phyloP scores from a whole-genome alignment of 495 filamentous ascomycete genomes.

The Parmelia sp. region DNA sequence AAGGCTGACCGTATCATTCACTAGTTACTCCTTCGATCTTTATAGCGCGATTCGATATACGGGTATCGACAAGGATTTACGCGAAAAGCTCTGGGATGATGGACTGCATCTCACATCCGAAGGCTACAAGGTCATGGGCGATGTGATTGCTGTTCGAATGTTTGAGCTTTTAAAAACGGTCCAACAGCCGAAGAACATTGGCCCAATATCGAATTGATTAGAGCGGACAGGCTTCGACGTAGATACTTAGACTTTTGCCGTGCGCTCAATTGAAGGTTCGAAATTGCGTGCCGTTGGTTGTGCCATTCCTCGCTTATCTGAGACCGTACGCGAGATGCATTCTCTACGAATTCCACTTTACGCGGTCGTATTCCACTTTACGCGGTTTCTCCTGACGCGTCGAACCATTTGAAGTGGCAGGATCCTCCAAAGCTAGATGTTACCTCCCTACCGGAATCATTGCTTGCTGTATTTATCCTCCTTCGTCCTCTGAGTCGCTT shows the following conservation, averaged over 20 bases:
- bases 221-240: not conserved
- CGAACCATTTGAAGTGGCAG: not conserved
- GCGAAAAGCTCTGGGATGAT: conserved; percentile 53
- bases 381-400: not conserved
- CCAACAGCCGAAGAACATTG: conserved; percentile 3
- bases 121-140: conserved; percentile 56
- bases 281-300: not conserved
- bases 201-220: not conserved
- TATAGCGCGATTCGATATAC: conserved; percentile 45
- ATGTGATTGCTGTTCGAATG: conserved; percentile 44
- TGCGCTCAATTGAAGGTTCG: not conserved
- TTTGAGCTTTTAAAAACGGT: conserved; percentile 32
- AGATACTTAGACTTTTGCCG: not conserved
- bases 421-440: not conserved
- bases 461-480: not conserved
- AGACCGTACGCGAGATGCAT: not conserved
- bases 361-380: conserved; percentile 6
- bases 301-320: conserved; percentile 13
- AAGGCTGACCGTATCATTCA: not conserved
- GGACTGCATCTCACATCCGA: conserved; percentile 52
- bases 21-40: conserved; percentile 48
- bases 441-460: not conserved
- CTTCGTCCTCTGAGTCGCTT: not conserved
- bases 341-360: conserved; percentile 5
- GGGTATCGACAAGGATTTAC: conserved; percentile 36